phyloP scores from a whole-genome alignment of 2,329 filamentous ascomycete genomes.

The Rutstroemia sp. region DNA sequence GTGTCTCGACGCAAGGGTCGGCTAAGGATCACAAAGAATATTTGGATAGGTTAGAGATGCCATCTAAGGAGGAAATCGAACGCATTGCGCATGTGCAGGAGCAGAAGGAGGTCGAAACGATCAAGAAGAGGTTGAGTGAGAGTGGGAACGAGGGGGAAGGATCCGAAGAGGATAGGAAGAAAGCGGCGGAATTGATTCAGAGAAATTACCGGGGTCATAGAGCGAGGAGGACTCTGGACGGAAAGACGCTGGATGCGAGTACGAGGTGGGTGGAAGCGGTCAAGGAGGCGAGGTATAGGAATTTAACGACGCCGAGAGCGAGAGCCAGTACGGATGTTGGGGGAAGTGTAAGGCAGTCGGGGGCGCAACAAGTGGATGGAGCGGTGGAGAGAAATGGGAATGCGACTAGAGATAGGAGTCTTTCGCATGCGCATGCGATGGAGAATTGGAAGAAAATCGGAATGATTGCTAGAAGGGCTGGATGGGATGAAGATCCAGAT shows the following conservation, averaged over 20 bases:
- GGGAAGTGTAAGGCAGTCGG: slow-evolving; percentile 13
- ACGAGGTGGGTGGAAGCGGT: slow-evolving; percentile 36
- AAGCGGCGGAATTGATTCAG: slow-evolving; percentile 53
- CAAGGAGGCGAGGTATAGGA: slow-evolving; percentile 48
- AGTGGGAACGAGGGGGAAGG: slow-evolving; percentile 26
- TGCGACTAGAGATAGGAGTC: slow-evolving; percentile 10
- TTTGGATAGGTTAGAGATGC: slow-evolving; percentile 22
- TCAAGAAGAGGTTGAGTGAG: slow-evolving; percentile 16
- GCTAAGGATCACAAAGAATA: slow-evolving; percentile 26
- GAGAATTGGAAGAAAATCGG: slow-evolving; percentile 71
- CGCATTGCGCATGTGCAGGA: slow-evolving; percentile 44
- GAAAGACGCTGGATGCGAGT: slow-evolving; percentile 46
- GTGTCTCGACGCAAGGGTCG: slow-evolving; percentile 9
- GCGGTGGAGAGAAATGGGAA: slow-evolving; percentile 7
- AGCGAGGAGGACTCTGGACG: slow-evolving; percentile 60
- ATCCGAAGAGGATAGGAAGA: slow-evolving; percentile 36
- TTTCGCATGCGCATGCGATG: slow-evolving; percentile 36
- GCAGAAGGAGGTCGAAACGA: slow-evolving; percentile 23
- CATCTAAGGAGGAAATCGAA: slow-evolving; percentile 35
- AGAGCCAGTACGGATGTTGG: slow-evolving; percentile 15
- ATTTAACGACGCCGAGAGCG: slow-evolving; percentile 39
- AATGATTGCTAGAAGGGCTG: slow-evolving; percentile 63
- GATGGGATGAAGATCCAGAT: slow-evolving; percentile 50
- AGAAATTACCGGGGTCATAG: slow-evolving; percentile 74
- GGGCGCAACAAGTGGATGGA: slow-evolving; percentile 14